These are phyloP conservation scores for Selaginella moellendorffii DNA, from an alignment of 75 land plant species.

Conservation along the genomic window DNA sequence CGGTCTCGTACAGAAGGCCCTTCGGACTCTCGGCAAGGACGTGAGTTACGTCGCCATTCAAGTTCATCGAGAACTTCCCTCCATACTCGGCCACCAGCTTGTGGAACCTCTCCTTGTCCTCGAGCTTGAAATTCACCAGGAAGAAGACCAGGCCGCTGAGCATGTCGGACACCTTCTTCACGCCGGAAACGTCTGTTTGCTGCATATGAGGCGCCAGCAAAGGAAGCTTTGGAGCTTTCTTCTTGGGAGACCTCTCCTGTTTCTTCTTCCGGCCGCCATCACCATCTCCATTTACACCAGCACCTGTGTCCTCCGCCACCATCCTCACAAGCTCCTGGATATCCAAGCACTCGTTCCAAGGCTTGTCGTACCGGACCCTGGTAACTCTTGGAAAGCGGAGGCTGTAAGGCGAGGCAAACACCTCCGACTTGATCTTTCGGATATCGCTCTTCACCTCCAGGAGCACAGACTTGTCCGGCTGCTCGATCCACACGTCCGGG, in stretches of 20 bases:
- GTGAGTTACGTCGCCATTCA: constrained; percentile 67
- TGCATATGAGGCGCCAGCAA: constrained; percentile 59
- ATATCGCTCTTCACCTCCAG: constrained; percentile 91
- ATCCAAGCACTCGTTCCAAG: constrained; percentile 94
- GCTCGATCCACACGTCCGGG: constrained; percentile 96
- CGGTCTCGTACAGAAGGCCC: constrained; percentile 86
- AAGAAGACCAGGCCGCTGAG: constrained; percentile 65
- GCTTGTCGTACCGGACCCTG: constrained; percentile 87
- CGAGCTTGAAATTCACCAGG: constrained; percentile 47
- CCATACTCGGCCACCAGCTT: constrained; percentile 80
- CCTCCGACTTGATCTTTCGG: constrained; percentile 84
- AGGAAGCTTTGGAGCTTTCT: constrained; percentile 17
- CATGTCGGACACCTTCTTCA: constrained; percentile 44
- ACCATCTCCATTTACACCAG: constrained; percentile 18
- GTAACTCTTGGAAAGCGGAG: constrained; percentile 85
- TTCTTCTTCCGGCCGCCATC: constrained; percentile 18
- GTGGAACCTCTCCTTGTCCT: constrained; percentile 56
- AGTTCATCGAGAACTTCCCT: constrained; percentile 84
- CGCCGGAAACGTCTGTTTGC: constrained; percentile 52
- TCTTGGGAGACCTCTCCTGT: constrained; percentile 29
- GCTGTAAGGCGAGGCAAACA: constrained; percentile 92
- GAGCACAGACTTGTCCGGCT: constrained; percentile 90
- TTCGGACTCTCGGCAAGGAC: constrained; percentile 43
- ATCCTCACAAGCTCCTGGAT: constrained; percentile 65
- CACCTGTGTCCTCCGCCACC: constrained; percentile 26